phyloP scores from a whole-genome alignment of 768 basidiomycete species.

The Psilocybe azurescens region DNA sequence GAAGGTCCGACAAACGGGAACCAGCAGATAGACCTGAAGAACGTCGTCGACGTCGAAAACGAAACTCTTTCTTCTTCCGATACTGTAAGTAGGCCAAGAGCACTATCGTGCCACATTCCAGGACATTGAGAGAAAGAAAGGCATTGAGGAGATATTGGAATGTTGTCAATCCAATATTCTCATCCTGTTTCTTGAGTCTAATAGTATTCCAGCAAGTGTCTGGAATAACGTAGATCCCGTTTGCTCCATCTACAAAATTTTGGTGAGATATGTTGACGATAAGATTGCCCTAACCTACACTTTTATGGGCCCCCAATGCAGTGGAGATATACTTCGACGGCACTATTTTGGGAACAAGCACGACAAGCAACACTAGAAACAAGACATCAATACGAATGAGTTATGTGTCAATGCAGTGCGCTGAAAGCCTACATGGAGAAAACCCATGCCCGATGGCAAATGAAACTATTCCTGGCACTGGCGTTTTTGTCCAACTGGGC shows the following conservation, averaged over 20 bases:
- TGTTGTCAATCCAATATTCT: slow-evolving; percentile 33
- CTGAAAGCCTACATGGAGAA: slow-evolving; percentile 57
- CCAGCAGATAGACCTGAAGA: neutral
- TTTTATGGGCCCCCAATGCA: slow-evolving; percentile 79
- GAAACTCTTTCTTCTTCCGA: slow-evolving; percentile 29
- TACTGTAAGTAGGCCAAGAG: slow-evolving; percentile 54
- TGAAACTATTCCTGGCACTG: slow-evolving; percentile 63
- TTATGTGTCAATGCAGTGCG: neutral
- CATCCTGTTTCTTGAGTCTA: slow-evolving; percentile 51
- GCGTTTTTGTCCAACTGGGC: slow-evolving; percentile 56
- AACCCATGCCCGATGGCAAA: slow-evolving; percentile 79
- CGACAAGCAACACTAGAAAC: slow-evolving; percentile 66
- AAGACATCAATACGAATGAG: slow-evolving; percentile 11
- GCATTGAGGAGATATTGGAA: slow-evolving; percentile 60
- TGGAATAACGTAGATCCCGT: slow-evolving; percentile 76
- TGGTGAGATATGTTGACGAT: neutral
- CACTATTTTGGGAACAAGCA: slow-evolving; percentile 77
- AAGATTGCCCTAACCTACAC: slow-evolving; percentile 47
- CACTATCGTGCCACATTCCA: slow-evolving; percentile 59
- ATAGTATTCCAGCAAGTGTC: slow-evolving; percentile 70
- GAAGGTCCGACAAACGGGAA: neutral
- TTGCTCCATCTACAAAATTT: slow-evolving; percentile 63
- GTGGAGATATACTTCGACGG: slow-evolving; percentile 77
- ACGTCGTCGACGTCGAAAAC: neutral
- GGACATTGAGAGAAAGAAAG: slow-evolving; percentile 60